These are phyloP conservation scores for Aspergillus fumigatiaffinis DNA, from an alignment of 2,329 filamentous ascomycete species.

Conservation along the genomic window DNA sequence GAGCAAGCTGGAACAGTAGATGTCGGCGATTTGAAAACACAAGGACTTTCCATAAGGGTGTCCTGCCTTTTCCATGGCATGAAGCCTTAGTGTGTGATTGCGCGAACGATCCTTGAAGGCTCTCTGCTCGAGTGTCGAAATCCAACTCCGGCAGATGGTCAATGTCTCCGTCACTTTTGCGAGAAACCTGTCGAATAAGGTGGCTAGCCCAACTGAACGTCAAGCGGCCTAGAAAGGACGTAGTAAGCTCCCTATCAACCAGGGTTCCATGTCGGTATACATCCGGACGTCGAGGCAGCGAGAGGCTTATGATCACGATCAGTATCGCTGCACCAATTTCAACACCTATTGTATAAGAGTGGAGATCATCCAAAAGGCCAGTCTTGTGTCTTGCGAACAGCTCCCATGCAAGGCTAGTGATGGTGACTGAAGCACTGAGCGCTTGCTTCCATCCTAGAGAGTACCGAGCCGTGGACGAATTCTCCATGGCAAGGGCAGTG, in stretches of 20 bases:
- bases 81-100: neutral
- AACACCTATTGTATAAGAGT: neutral
- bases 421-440: neutral
- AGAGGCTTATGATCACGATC: neutral
- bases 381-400: neutral
- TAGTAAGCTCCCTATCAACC: slow-evolving; percentile 63
- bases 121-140: slow-evolving; percentile 51
- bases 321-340: neutral
- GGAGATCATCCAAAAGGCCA: neutral
- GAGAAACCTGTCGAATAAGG: slow-evolving; percentile 53
- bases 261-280: slow-evolving; percentile 57
- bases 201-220: slow-evolving; percentile 62
- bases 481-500: neutral
- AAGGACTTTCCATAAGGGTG: slow-evolving; percentile 58
- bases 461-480: neutral
- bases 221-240: slow-evolving; percentile 57
- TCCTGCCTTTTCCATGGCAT: slow-evolving; percentile 18
- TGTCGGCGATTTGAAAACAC: slow-evolving; percentile 54
- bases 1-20: slow-evolving; percentile 56
- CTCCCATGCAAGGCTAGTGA: neutral
- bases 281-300: slow-evolving; percentile 63
- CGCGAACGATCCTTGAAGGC: slow-evolving; percentile 49
- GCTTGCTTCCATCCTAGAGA: neutral
- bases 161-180: slow-evolving; percentile 59
- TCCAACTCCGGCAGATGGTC: slow-evolving; percentile 61